Base-by-base conservation (phyloP, 83 land plant species). In the Isoetes engelmannii region DNA sequence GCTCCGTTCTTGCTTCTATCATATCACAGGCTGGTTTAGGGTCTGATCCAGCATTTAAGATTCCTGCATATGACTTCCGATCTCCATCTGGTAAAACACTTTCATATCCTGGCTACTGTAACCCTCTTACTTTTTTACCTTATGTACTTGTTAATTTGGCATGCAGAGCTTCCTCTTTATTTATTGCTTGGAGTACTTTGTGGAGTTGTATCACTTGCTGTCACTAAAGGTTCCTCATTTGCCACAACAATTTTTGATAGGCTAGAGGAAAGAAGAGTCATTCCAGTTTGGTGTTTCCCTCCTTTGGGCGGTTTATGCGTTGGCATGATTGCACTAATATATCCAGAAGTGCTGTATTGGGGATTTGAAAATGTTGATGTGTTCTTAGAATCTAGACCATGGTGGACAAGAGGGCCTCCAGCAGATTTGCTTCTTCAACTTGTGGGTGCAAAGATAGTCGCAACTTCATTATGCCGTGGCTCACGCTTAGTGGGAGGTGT, bases 331-430 rank as follows among this genome's bases (percentile, higher is more conserved):
- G 99, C 99, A 20, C 78, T 94, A 71, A 77, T 70, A 50, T 94
- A 88, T 74, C 99, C 99, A 13, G 99, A 94, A 66, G 84, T 94
- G 68, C 90, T 94, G 47, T 94, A 94, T 69, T 88, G 99, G 99
- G 99, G 99, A 10, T 94, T 94, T 80, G 83, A 90, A 81, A 94
- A 94, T 81, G 96, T 94, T 50, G 96, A 94, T 72, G 78, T 82
- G 49, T 60, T 94, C 49, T 67, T 94, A 19, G 99, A 90, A 82
- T 90, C 96, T 61, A 72, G 82, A 45, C 92, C 92, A 43, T 84
- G 79, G 75, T 84, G 79, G 75, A 80, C 76, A 49, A 81, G 76
- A 6, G 81, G 87, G 12, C 87, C 90, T 5, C 79, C 96, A 49
- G 85, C 81, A 62, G 79, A 79, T 49, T 50, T 90, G 12, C 79